Conservation (phyloP, 768 basidiomycete genomes). For the Cystofilobasidium bisporidii region DNA sequence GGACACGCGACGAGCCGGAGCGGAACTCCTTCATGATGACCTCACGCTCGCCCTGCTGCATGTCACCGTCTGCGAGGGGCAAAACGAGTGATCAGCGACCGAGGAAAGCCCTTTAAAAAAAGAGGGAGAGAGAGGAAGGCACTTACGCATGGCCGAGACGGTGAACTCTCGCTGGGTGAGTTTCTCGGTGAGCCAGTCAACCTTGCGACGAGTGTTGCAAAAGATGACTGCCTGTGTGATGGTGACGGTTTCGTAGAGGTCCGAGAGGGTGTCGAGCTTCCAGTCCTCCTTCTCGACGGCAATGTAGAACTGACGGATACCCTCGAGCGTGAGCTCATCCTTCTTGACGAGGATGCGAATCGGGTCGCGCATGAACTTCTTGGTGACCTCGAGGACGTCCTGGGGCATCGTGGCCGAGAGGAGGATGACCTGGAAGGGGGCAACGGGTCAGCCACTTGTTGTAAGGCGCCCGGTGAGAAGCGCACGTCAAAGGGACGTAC, state of each 20-base stretch:
- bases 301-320: constrained; percentile 53
- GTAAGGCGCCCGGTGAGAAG: too few species aligned
- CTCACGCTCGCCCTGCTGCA: constrained; percentile 90
- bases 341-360: constrained; percentile 97
- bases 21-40: constrained; percentile 97
- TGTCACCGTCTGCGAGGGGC: constrained; percentile 56
- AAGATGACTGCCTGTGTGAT: constrained; percentile 99
- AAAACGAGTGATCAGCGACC: constrained; percentile 15
- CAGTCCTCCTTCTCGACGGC: constrained; percentile 99
- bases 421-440: constrained; percentile 66
- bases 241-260: constrained; percentile 94
- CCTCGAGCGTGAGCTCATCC: constrained; percentile 93
- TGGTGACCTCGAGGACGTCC: constrained; percentile 97
- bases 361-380: constrained; percentile 94
- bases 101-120: neutral
- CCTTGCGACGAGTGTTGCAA: constrained; percentile 97
- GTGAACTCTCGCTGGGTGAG: constrained; percentile 99
- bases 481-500: neutral
- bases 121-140: too few species aligned
- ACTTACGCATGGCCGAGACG: constrained; percentile 51
- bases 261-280: constrained; percentile 97
- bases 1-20: constrained; percentile 71
- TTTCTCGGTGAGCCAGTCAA: constrained; percentile 98
- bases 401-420: constrained; percentile 92
- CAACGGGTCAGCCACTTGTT: too few species aligned